Percentiles rank a stretch among this genome's conserved stretches.
Conservation (phyloP, 257 asterid genomes). For the Coffea canephora region DNA sequence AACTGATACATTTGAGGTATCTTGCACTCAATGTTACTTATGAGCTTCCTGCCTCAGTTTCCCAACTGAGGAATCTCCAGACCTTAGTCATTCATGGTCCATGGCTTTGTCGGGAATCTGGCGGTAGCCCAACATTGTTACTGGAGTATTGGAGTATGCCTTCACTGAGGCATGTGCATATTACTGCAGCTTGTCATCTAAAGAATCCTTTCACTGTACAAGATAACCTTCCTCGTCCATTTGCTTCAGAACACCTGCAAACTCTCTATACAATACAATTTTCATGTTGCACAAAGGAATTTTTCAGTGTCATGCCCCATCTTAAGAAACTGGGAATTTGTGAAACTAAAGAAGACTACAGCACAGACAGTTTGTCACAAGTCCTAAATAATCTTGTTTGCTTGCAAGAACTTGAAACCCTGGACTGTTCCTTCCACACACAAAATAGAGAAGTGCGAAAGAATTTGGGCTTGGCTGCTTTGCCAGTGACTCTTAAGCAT, state of each 20-base stretch:
- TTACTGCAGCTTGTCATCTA: conserved; percentile 13
- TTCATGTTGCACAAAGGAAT: too few relatives aligned
- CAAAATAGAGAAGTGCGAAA: not conserved
- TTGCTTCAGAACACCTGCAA: conserved; percentile 19
- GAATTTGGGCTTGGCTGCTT: too few relatives aligned
- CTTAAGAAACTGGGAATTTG: too few relatives aligned
- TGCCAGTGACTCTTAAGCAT: not conserved
- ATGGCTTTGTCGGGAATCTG: not conserved
- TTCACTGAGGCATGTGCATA: conserved; percentile 24
- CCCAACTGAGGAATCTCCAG: conserved; percentile 24
- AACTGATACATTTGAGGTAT: conserved; percentile 27
- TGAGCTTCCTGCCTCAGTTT: conserved; percentile 12
- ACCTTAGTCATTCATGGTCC: conserved; percentile 29
- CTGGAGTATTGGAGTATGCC: conserved; percentile 25
- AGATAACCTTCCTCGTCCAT: not conserved
- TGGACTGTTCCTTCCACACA: too few relatives aligned
- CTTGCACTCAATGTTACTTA: conserved; percentile 27
- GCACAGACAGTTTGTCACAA: too few relatives aligned
- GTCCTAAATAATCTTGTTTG: too few relatives aligned
- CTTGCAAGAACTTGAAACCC: too few relatives aligned
- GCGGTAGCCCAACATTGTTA: conserved; percentile 16
- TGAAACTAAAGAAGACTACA: too few relatives aligned
- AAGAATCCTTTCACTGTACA: too few relatives aligned
- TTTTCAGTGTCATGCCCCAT: conserved; percentile 18
- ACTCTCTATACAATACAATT: too few relatives aligned